phyloP scores from a whole-genome alignment of 2,329 filamentous ascomycete genomes.

The Blastomyces parvus region DNA sequence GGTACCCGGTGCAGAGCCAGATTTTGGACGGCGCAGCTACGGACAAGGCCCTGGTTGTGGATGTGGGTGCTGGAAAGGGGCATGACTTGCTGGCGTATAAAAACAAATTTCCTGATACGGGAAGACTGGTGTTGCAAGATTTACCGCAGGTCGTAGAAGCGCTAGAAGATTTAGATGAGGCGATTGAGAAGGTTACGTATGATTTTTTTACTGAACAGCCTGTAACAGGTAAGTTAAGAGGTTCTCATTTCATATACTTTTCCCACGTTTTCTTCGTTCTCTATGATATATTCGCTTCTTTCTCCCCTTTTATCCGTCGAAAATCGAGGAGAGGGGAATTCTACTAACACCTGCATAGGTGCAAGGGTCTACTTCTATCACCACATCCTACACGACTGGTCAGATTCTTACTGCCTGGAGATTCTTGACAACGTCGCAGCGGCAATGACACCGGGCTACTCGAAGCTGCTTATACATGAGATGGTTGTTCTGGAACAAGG shows the following conservation, averaged over 20 bases:
- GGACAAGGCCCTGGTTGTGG: not conserved
- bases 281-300: too few species aligned
- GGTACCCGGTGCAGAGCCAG: slow-evolving; percentile 8
- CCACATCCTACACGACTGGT: not conserved
- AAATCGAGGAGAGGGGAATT: not conserved
- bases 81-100: not conserved
- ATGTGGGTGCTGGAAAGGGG: not conserved
- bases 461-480: not conserved
- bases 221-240: not conserved
- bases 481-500: not conserved
- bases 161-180: not conserved
- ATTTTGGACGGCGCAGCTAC: not conserved
- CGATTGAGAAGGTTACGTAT: not conserved
- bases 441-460: not conserved
- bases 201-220: not conserved
- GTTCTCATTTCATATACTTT: not conserved
- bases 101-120: not conserved
- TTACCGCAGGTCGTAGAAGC: not conserved
- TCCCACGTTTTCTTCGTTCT: not conserved
- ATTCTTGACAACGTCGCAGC: not conserved
- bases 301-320: not conserved
- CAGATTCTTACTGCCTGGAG: not conserved
- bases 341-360: not conserved
- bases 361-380: not conserved
- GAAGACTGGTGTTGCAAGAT: not conserved